Evolutionary conservation across 2,329 filamentous ascomycete genomes (phyloP).

Genomic region (Xylaria hypoxylon): DNA sequence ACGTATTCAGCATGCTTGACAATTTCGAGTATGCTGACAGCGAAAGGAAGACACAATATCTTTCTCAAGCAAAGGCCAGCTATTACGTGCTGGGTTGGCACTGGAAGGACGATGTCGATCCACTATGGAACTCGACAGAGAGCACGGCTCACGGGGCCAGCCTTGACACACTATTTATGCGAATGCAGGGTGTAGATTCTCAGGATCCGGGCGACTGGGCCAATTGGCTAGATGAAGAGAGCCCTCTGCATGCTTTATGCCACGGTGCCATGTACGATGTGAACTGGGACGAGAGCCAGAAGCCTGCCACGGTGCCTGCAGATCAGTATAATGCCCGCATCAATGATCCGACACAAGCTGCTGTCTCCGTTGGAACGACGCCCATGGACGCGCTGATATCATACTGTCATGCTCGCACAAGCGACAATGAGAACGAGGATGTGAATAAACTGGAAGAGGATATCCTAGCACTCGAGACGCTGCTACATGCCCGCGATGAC

Average conservation of each 20-base stretch:
- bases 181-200: neutral
- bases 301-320: slow-evolving; percentile 50
- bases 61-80: slow-evolving; percentile 47
- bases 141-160: neutral
- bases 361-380: slow-evolving; percentile 54
- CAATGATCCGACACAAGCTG: slow-evolving; percentile 34
- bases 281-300: slow-evolving; percentile 48
- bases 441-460: slow-evolving; percentile 46
- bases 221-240: slow-evolving; percentile 38
- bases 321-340: slow-evolving; percentile 44
- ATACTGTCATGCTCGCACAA: slow-evolving; percentile 49
- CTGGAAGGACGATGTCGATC: slow-evolving; percentile 13
- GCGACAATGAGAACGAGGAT: slow-evolving; percentile 17
- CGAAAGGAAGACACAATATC: slow-evolving; percentile 36
- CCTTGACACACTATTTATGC: slow-evolving; percentile 43
- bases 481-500: slow-evolving; percentile 50
- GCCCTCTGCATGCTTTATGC: slow-evolving; percentile 43
- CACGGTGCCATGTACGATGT: slow-evolving; percentile 57
- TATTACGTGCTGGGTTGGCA: slow-evolving; percentile 59
- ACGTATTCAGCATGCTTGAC: slow-evolving; percentile 58
- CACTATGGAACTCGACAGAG: slow-evolving; percentile 7
- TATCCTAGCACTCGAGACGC: slow-evolving; percentile 46
- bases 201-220: neutral
- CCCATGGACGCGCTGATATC: slow-evolving; percentile 55
- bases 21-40: slow-evolving; percentile 50